Base-by-base conservation (phyloP, 2,329 filamentous ascomycete species). In the Arthrobotrys iridis region DNA sequence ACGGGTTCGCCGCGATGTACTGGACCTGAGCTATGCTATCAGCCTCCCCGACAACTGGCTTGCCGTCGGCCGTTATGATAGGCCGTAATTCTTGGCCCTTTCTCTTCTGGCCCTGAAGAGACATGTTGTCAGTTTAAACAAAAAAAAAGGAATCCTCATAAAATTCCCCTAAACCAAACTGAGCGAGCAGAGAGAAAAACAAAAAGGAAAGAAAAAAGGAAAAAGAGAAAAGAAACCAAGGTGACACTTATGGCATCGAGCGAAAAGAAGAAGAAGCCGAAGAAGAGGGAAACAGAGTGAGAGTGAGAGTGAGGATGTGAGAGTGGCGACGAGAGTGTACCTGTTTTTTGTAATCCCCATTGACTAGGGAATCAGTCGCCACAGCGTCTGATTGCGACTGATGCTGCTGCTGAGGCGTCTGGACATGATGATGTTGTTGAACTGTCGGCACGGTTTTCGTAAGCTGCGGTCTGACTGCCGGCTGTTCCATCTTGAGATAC, bases 391-490 rank as follows among this genome's bases (percentile, higher is more conserved):
- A 28, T 22, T 62, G 43, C 22, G 68, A 46, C 43, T 48, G 68
- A 45, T 60, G 60, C 52, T 62, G 50, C 64, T 68, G 68, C 18
- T 66, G 70, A 43, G 52, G 33, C n/a, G 66, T 45, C 37, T 55
- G 66, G 57, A 63, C 66, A 52, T 63, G 52, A 52, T 63, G 52
- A 64, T 73, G 68, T 41, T 65, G 68, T 55, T 65, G 70, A 66
- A 74, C 70, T 55, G 62, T 62, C 70, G 70, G 70, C 70, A 74
- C 70, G 70, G 70, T 74, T 74, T 74, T 74, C 70, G 70, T 74
- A 67, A 74, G 70, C 70, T 74, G 70, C 40, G 70, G 70, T 74
- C 70, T 74, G 70, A 74, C 70, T 66, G 70, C 70, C 70, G 70
- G 70, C 33, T 74, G 70, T 59, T 74, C 70, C 70, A 74, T 74